phyloP scores from a whole-genome alignment of 78 protist species.

The Creolimax fragrantissima region DNA sequence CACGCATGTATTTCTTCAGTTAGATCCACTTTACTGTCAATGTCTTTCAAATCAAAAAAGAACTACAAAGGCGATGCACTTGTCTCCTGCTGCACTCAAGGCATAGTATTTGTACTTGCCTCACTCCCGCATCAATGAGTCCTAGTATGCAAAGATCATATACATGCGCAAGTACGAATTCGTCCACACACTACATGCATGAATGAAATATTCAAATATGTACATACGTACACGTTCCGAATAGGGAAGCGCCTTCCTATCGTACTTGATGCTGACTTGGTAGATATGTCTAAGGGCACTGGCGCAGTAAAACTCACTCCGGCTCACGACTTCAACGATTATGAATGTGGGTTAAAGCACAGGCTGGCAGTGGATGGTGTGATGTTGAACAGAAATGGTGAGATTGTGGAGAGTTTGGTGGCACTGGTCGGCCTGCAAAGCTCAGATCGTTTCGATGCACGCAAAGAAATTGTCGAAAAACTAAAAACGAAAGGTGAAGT shows the following conservation, averaged over 20 bases:
- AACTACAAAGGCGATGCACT: too few species aligned
- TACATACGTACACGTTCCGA: not conserved
- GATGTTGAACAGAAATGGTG: not conserved
- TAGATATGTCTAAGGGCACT: constrained; percentile 80
- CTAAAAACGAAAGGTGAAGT: not conserved
- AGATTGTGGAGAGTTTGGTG: not conserved
- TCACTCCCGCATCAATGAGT: too few species aligned
- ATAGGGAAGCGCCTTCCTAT: constrained; percentile 68
- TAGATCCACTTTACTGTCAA: too few species aligned
- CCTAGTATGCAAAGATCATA: too few species aligned
- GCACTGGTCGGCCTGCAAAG: not conserved
- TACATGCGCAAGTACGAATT: too few species aligned
- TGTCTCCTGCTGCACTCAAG: too few species aligned
- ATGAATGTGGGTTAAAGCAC: constrained; percentile 79
- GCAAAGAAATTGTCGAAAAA: constrained; percentile 46
- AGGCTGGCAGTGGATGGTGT: constrained; percentile 51
- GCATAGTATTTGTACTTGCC: too few species aligned
- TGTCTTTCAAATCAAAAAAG: too few species aligned
- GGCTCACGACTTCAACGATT: constrained; percentile 96
- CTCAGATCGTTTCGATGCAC: constrained; percentile 59
- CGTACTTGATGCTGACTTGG: constrained; percentile 83
- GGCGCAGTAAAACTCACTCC: constrained; percentile 79
- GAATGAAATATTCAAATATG: too few species aligned
- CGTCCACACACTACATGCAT: too few species aligned
- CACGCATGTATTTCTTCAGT: too few species aligned